Evolutionary conservation across 345 rosid genomes (phyloP).

Genomic region (Gossypium sturtianum): DNA sequence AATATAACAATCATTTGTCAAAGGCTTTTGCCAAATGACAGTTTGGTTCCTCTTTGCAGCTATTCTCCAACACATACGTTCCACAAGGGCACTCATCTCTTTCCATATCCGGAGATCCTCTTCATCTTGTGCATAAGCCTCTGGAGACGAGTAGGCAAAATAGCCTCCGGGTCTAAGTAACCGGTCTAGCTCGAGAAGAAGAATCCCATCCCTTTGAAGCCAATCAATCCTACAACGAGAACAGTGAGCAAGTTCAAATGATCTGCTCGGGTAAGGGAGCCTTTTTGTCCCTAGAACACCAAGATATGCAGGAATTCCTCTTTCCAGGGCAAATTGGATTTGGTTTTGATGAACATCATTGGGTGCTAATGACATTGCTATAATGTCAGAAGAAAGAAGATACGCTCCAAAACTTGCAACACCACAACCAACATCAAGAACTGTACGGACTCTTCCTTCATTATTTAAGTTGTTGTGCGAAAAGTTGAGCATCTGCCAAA

Average conservation of each 20-base stretch:
- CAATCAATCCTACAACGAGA: conserved; percentile 97
- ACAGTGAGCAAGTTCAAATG: conserved; percentile 95
- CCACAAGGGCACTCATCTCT: conserved; percentile 89
- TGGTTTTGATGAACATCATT: conserved; percentile 99
- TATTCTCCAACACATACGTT: conserved; percentile 91
- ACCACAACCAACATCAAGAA: conserved; percentile 97
- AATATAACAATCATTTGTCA: conserved; percentile 82
- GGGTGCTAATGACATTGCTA: conserved; percentile 91
- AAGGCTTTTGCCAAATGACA: conserved; percentile 93
- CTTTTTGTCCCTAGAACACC: conserved; percentile 95
- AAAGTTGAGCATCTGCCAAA: conserved; percentile 86
- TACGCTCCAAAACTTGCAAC: conserved; percentile 99
- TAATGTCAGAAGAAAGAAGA: conserved; percentile 76
- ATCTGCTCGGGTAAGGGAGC: conserved; percentile 98
- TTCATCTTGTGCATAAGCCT: conserved; percentile 96
- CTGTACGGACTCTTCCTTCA: conserved; percentile 74
- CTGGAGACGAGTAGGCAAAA: conserved; percentile 97
- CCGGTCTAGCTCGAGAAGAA: conserved; percentile 98
- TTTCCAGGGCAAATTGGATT: conserved; percentile 95
- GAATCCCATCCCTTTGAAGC: conserved; percentile 98
- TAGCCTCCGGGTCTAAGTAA: conserved; percentile 96
- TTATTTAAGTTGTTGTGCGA: conserved; percentile 60
- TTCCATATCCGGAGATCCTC: conserved; percentile 92
- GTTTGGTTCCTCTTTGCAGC: conserved; percentile 92
- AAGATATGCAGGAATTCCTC: conserved; percentile 99